Conservation (phyloP, 495 filamentous ascomycete genomes). For the Halenospora varia region DNA sequence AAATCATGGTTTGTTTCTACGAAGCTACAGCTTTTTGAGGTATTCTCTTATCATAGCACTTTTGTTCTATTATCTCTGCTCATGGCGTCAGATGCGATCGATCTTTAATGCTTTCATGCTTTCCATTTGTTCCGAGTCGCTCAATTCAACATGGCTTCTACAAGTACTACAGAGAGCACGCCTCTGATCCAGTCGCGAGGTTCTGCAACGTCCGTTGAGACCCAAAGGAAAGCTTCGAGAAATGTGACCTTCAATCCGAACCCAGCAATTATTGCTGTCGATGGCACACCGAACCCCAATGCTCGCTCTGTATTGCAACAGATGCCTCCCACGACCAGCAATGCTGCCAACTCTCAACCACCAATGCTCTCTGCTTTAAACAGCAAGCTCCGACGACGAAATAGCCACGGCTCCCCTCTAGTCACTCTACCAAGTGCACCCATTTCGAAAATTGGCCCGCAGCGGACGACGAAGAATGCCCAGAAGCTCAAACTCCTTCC, state of each 20-base stretch:
- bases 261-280: conserved; percentile 54
- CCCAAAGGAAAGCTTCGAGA: conserved; percentile 28
- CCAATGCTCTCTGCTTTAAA: conserved; percentile 80
- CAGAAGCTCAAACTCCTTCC: conserved; percentile 95
- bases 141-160: conserved; percentile 11
- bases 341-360: conserved; percentile 40
- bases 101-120: not conserved
- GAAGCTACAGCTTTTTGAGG: not conserved
- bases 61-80: not conserved
- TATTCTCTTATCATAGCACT: not conserved
- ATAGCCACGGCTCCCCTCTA: conserved; percentile 70
- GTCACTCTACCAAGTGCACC: conserved; percentile 37
- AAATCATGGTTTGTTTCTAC: not conserved
- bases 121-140: not conserved
- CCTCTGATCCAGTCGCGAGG: conserved; percentile 9
- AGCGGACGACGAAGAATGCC: conserved; percentile 88
- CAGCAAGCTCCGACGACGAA: conserved; percentile 78
- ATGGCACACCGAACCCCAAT: conserved; percentile 32
- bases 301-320: conserved; percentile 22
- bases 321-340: conserved; percentile 41
- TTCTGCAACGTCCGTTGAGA: conserved; percentile 3
- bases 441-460: conserved; percentile 83
- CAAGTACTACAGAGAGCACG: conserved; percentile 9
- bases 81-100: not conserved
- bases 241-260: conserved; percentile 70